These are phyloP conservation scores for Ophiostoma himal-ulmi DNA, from an alignment of 2,329 filamentous ascomycete genomes.

Conservation along the genomic window DNA sequence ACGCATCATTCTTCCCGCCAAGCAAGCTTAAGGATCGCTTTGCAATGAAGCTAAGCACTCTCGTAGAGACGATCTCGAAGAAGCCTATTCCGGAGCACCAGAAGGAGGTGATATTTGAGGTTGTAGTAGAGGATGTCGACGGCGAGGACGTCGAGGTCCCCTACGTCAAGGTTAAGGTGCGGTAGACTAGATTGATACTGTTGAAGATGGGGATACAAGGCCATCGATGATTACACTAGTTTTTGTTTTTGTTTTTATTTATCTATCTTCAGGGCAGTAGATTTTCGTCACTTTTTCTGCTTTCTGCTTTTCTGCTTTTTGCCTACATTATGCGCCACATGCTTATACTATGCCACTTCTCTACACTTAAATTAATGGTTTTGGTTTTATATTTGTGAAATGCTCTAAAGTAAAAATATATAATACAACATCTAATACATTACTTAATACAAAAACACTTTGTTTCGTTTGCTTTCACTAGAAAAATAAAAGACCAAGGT, in stretches of 20 bases:
- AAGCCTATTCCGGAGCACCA: conserved; percentile 87
- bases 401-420: too few relatives aligned
- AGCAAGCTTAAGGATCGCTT: conserved; percentile 75
- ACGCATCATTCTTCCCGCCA: conserved; percentile 84
- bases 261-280: background rate
- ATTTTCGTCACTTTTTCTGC: background rate
- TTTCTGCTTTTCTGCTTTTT: background rate
- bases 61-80: conserved; percentile 85
- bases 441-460: too few relatives aligned
- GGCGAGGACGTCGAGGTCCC: conserved; percentile 96
- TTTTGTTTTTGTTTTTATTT: background rate
- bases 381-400: too few relatives aligned
- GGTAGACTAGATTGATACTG: conserved; percentile 27
- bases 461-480: too few relatives aligned
- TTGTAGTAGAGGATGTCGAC: conserved; percentile 80
- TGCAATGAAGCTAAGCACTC: conserved; percentile 75
- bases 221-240: background rate
- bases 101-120: conserved; percentile 93
- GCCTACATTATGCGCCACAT: background rate
- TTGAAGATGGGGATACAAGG: background rate
- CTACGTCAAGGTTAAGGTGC: conserved; percentile 83
- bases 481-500: background rate
- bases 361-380: too few relatives aligned
- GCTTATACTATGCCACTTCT: too few relatives aligned
- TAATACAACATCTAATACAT: too few relatives aligned